Percentiles rank a stretch among this genome's conserved stretches.
Evolutionary conservation across 805 yeast genomes (phyloP).

Genomic region (Zygotorulaspora danielsina): DNA sequence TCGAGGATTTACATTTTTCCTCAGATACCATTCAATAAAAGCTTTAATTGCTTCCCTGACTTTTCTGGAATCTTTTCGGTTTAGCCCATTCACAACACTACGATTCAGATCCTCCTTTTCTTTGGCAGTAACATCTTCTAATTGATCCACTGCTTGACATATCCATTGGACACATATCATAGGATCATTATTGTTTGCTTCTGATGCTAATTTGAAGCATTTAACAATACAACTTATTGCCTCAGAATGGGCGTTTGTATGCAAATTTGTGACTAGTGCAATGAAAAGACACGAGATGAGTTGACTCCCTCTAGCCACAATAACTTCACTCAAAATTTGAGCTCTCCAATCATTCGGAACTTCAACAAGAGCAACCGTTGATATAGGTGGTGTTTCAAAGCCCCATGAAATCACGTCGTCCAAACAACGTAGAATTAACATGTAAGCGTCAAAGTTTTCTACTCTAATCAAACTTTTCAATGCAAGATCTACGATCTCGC

Average conservation of each 20-base stretch:
- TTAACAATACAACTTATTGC: constrained; percentile 71
- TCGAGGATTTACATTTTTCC: constrained; percentile 62
- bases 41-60: constrained; percentile 68
- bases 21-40: constrained; percentile 76
- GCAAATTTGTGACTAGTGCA: constrained; percentile 70
- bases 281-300: constrained; percentile 50
- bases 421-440: constrained; percentile 66
- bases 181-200: constrained; percentile 39
- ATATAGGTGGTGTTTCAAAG: constrained; percentile 70
- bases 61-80: constrained; percentile 65
- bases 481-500: constrained; percentile 55
- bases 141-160: constrained; percentile 45
- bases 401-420: constrained; percentile 87
- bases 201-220: constrained; percentile 52
- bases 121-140: constrained; percentile 59
- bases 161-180: constrained; percentile 52
- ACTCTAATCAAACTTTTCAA: constrained; percentile 45
- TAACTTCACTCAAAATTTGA: constrained; percentile 43
- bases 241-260: constrained; percentile 64
- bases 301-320: constrained; percentile 51
- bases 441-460: constrained; percentile 68
- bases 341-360: constrained; percentile 54
- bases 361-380: constrained; percentile 49
- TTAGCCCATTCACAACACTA: constrained; percentile 55
- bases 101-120: constrained; percentile 63